Evolutionary conservation across 768 basidiomycete species (phyloP).

Genomic region (Kwoniella sp.): DNA sequence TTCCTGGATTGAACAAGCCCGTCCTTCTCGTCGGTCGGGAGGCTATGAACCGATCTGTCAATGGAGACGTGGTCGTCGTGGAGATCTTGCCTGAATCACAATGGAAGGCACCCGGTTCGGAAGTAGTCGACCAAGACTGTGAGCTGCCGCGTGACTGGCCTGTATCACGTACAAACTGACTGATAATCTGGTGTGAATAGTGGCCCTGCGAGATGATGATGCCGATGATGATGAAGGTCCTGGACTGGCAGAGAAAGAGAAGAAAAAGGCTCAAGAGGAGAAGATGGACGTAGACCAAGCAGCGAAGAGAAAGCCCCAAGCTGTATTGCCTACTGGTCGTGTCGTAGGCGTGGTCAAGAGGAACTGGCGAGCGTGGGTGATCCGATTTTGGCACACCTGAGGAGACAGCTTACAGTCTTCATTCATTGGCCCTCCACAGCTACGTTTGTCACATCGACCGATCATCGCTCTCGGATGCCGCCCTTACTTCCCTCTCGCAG

Average conservation of each 20-base stretch:
- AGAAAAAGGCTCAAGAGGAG: constrained; percentile 47
- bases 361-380: constrained; percentile 86
- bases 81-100: constrained; percentile 82
- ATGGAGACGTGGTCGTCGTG: constrained; percentile 89
- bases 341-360: constrained; percentile 91
- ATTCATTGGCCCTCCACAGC: constrained; percentile 55
- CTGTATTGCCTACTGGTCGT: constrained; percentile 86
- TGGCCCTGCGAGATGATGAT: constrained; percentile 81
- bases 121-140: constrained; percentile 94
- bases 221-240: constrained; percentile 65
- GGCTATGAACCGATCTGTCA: constrained; percentile 92
- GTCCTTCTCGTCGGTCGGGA: constrained; percentile 83
- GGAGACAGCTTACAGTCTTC: not conserved
- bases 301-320: constrained; percentile 55
- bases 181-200: constrained; percentile 55
- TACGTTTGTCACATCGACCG: constrained; percentile 95
- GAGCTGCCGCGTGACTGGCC: constrained; percentile 36
- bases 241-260: constrained; percentile 58
- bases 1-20: constrained; percentile 72
- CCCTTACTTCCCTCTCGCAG: constrained; percentile 67
- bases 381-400: not conserved
- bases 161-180: constrained; percentile 9
- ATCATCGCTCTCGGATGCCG: constrained; percentile 77
- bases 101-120: constrained; percentile 89
- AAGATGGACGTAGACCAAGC: constrained; percentile 47